Evolutionary conservation across 2,329 filamentous ascomycete species (phyloP), one percentile per base, ranked within the genome.

Genomic region (Paracamarosporium sp.): DNA sequence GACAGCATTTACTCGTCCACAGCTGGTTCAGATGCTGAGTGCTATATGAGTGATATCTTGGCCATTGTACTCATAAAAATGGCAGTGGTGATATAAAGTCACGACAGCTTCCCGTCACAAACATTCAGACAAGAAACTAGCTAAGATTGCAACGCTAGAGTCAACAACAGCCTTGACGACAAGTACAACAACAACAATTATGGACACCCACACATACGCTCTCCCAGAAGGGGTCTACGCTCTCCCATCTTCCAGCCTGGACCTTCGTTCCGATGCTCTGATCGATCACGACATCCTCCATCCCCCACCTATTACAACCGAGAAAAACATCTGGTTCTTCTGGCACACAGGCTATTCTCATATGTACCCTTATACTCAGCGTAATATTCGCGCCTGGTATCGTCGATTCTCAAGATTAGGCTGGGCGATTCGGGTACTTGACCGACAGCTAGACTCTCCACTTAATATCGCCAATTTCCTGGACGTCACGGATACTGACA

Each of bases 301-400:
- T 13, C 51, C 79, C 78, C 0, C 63, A 61, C 74, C 79, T 20
- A 67, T 82, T 25, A 66, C 72, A 0, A 68, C 71, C 27, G 77
- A 80, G 50, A 86, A 86, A 66, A 85, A 85, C 50, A 73, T 86
- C 27, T 87, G 83, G 79, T 84, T 85, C 66, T 87, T 85, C 73
- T 87, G 85, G 85, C 78, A 86, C 67, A 73, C 71, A 3, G 84
- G 84, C 28, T 82, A 79, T 63, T 40, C 62, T 2, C 71, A 69
- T 24, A 82, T 86, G 78, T 81, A 84, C 56, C 76, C 78, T 0
- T 86, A 85, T 66, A 76, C 80, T 3, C 73, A 82, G 55, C 83
- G 85, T 44, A 86, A 82, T 57, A 75, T 86, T 28, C 78, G 83
- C 38, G 77, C 81, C 50, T 86, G 83, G 80, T 76, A 86, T 64